Evolutionary conservation across 2,329 filamentous ascomycete species (phyloP).

Genomic region (Hypoxylon sp.): DNA sequence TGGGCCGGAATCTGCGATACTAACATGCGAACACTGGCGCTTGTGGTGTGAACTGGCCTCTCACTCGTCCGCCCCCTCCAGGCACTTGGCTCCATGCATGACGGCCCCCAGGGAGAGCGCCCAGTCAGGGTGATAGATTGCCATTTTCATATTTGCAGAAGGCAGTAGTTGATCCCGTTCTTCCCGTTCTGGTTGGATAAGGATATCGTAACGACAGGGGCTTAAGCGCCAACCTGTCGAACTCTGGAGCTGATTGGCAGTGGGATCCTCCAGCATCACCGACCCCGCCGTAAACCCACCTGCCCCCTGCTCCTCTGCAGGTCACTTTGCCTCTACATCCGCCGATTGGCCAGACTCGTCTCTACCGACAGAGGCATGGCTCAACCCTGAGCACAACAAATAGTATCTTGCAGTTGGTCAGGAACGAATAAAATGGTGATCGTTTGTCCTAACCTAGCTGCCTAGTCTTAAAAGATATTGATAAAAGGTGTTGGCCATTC

Average conservation of each 20-base stretch:
- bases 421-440: slow-evolving; percentile 28
- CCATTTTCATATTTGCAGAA: slow-evolving; percentile 47
- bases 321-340: slow-evolving; percentile 33
- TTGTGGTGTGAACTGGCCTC: slow-evolving; percentile 59
- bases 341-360: slow-evolving; percentile 37
- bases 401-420: slow-evolving; percentile 8
- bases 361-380: slow-evolving; percentile 29
- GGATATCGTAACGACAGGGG: slow-evolving; percentile 49
- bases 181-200: slow-evolving; percentile 53
- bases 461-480: slow-evolving; percentile 26
- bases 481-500: slow-evolving; percentile 39
- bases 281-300: slow-evolving; percentile 48
- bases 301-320: slow-evolving; percentile 38
- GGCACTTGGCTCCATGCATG: slow-evolving; percentile 58
- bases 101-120: slow-evolving; percentile 58
- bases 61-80: slow-evolving; percentile 59
- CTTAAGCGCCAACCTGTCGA: slow-evolving; percentile 53
- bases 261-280: slow-evolving; percentile 42
- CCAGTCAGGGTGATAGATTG: slow-evolving; percentile 54
- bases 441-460: slow-evolving; percentile 18
- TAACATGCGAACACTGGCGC: slow-evolving; percentile 58
- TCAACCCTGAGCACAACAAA: slow-evolving; percentile 21
- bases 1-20: slow-evolving; percentile 52
- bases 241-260: slow-evolving; percentile 50
- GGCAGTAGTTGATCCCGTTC: slow-evolving; percentile 45